Conservation (phyloP, 2,329 filamentous ascomycete genomes). For the Fusarium staphyleae region DNA sequence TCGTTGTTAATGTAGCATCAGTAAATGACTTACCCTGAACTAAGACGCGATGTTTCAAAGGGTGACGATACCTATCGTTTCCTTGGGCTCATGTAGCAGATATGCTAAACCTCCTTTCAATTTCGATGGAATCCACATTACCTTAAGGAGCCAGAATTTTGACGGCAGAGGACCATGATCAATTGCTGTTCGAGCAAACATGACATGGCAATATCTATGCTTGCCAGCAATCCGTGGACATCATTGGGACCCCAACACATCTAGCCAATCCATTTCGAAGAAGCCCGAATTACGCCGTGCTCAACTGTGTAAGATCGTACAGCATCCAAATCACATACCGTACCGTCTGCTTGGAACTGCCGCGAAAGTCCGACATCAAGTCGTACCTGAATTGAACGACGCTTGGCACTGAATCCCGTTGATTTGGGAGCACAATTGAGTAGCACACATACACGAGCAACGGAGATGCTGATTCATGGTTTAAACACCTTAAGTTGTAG, state of each 20-base stretch:
- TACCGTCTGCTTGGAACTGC: neutral
- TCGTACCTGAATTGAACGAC: neutral
- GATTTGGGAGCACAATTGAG: slow-evolving; percentile 9
- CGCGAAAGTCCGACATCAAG: neutral
- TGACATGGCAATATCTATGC: too few species aligned
- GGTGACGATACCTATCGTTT: neutral
- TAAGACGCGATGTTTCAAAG: neutral
- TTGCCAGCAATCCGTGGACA: too few species aligned
- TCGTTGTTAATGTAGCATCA: neutral
- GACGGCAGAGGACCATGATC: too few species aligned
- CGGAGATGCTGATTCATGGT: neutral
- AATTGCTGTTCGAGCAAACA: too few species aligned
- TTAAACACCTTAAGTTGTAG: neutral
- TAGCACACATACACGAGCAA: slow-evolving; percentile 1
- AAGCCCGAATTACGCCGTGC: too few species aligned
- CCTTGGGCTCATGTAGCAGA: neutral
- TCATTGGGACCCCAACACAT: too few species aligned
- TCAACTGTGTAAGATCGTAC: too few species aligned
- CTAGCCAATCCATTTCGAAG: too few species aligned
- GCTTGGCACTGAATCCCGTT: neutral
- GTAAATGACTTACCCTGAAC: slow-evolving; percentile 1
- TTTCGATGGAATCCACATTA: too few species aligned
- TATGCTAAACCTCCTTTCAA: neutral
- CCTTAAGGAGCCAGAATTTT: too few species aligned
- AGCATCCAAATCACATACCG: neutral